Evolutionary conservation across 75 land plant genomes (phyloP).

Genomic region (Adiantum capillusveneris): DNA sequence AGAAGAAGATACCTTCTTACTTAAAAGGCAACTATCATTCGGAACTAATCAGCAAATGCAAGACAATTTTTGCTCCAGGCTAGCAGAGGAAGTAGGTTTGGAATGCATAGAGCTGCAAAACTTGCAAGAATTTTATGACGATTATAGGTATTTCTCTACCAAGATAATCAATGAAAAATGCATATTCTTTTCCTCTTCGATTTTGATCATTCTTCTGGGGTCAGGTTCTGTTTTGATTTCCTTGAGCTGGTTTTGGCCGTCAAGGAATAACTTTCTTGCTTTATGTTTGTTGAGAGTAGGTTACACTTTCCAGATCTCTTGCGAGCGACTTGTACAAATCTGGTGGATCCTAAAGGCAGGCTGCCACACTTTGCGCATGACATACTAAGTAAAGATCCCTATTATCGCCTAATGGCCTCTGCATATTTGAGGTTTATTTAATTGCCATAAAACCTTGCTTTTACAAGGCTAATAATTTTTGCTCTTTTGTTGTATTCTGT

Average conservation of each 20-base stretch:
- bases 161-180: too few relatives aligned
- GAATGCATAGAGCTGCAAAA: constrained; percentile 94
- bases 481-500: not conserved
- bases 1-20: too few relatives aligned
- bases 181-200: not conserved
- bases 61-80: constrained; percentile 43
- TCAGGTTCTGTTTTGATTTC: too few relatives aligned
- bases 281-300: constrained; percentile 16
- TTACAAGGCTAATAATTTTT: too few relatives aligned
- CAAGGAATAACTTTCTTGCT: not conserved
- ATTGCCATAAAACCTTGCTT: not conserved
- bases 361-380: constrained; percentile 59
- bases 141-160: constrained; percentile 72
- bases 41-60: too few relatives aligned
- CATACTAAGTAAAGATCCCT: constrained; percentile 34
- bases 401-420: not conserved
- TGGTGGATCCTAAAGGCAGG: constrained; percentile 61
- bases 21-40: too few relatives aligned
- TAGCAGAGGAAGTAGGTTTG: constrained; percentile 89
- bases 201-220: not conserved
- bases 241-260: not conserved
- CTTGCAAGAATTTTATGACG: constrained; percentile 91
- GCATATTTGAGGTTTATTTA: not conserved
- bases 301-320: constrained; percentile 53
- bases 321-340: constrained; percentile 30